Base-by-base conservation (phyloP, 495 filamentous ascomycete genomes). In the Recurvomyces mirabilis region DNA sequence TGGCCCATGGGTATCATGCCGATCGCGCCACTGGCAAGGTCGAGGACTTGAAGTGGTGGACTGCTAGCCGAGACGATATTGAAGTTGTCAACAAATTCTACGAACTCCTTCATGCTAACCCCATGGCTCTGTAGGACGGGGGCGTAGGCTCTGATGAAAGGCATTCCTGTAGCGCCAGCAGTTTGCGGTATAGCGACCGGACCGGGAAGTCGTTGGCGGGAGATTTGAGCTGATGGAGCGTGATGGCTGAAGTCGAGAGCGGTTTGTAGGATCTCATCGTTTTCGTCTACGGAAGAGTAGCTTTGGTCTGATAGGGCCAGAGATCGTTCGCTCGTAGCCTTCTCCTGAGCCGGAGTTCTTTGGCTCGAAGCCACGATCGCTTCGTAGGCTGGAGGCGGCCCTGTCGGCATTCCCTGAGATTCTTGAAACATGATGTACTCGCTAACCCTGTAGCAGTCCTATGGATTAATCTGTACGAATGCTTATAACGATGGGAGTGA, bases 51-150 rank as follows among this genome's bases (percentile, higher is more conserved):
- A 10, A 36, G 17, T 15, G 33, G 33, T 18, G 33, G 33, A 15
- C 33, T 36, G 17, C 33, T 36, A 18, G 9, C 17, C 7, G 33
- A 36, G 10, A 36, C 33, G 7, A 36, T 36, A 18, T 36, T 36
- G 10, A 36, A 36, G 33, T 36, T 36, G 33, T 36, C 33, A 18
- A 36, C 18, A 7, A 36, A 18, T 15, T 36, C 33, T 18, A 36
- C 10, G 17, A 36, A 36, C 7, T 10, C 33, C 17, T 36, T 9
- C 33, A 11, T 18, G 7, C 9, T 7, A 15, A 36, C 17, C 7
- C 17, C 17, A 15, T 36, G 33, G 7, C 18, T 7, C 7, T 7
- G 9, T 10, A 36, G 33, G 17, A 36, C 7, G 17, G 33, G 33
- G 18, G 33, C 33, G 18, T 36, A 36, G 9, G 33, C 33, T 10